These are phyloP conservation scores for Manihot esculenta DNA, from an alignment of 441 rosid species.

Conservation along the genomic window DNA sequence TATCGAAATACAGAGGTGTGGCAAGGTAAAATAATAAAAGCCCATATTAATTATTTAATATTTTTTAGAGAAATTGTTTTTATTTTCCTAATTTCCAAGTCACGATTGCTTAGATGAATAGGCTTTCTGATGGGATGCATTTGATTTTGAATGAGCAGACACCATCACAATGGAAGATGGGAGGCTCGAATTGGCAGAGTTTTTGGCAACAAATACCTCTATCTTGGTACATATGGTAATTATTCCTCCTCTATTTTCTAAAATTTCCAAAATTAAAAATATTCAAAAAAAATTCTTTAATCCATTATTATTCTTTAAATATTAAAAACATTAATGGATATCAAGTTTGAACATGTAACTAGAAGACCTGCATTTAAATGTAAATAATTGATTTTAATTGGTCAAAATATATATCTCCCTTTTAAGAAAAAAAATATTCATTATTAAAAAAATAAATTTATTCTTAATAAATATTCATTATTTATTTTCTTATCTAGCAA, in stretches of 20 bases:
- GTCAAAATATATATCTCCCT: too few species aligned
- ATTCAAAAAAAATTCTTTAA: neutral
- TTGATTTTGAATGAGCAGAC: conserved; percentile 42
- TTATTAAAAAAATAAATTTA: too few species aligned
- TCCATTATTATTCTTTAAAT: too few species aligned
- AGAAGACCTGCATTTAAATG: too few species aligned
- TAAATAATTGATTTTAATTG: too few species aligned
- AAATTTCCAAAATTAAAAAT: too few species aligned
- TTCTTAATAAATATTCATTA: too few species aligned
- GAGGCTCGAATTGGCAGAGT: conserved; percentile 95
- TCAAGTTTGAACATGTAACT: too few species aligned
- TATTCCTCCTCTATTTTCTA: neutral
- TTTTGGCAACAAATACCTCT: conserved; percentile 86
- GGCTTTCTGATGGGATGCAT: neutral
- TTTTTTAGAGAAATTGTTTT: too few species aligned
- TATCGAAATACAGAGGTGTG: conserved; percentile 91
- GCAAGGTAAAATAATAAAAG: conserved; percentile 51
- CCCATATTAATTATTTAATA: neutral
- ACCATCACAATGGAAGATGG: conserved; percentile 97
- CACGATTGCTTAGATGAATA: neutral
- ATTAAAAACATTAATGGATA: too few species aligned
- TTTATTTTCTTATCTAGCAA: conserved; percentile 48
- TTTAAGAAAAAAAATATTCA: too few species aligned
- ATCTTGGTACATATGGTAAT: conserved; percentile 81
- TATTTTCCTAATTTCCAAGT: neutral